phyloP scores from a whole-genome alignment of 345 rosid genomes.

The Carallia brachiata region DNA sequence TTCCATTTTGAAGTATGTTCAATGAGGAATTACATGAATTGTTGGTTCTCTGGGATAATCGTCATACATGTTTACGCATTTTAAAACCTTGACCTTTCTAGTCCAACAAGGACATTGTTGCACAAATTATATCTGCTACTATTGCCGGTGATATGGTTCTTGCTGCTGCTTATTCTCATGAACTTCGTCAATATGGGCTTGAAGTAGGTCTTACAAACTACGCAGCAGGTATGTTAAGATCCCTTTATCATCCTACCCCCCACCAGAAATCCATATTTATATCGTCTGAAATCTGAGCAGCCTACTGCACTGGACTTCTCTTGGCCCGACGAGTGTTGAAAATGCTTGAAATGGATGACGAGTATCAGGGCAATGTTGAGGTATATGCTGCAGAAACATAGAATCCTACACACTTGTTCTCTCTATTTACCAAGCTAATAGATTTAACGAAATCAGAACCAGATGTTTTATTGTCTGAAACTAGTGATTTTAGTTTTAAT shows the following conservation, averaged over 20 bases:
- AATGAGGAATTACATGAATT: not conserved
- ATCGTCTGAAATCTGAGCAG: slow-evolving; percentile 22
- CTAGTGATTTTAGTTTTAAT: too few species aligned
- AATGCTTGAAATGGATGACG: slow-evolving; percentile 65
- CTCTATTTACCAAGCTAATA: too few species aligned
- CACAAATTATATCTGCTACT: slow-evolving; percentile 58
- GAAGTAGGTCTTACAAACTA: slow-evolving; percentile 71
- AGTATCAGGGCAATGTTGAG: slow-evolving; percentile 77
- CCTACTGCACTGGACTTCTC: slow-evolving; percentile 73
- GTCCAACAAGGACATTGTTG: slow-evolving; percentile 65
- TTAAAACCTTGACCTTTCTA: slow-evolving; percentile 26
- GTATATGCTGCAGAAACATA: slow-evolving; percentile 24
- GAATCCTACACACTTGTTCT: too few species aligned
- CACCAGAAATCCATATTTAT: not conserved
- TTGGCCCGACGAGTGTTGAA: slow-evolving; percentile 72
- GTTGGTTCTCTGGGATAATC: not conserved
- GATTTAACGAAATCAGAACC: too few species aligned
- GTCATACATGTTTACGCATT: not conserved
- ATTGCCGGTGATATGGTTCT: slow-evolving; percentile 65
- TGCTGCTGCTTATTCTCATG: slow-evolving; percentile 65
- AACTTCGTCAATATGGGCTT: slow-evolving; percentile 63
- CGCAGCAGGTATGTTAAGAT: slow-evolving; percentile 52
- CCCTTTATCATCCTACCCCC: not conserved
- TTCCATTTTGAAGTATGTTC: not conserved
- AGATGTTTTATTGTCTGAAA: too few species aligned